Conservation (phyloP, 768 basidiomycete genomes). For the Termitomyces eurrhizus region DNA sequence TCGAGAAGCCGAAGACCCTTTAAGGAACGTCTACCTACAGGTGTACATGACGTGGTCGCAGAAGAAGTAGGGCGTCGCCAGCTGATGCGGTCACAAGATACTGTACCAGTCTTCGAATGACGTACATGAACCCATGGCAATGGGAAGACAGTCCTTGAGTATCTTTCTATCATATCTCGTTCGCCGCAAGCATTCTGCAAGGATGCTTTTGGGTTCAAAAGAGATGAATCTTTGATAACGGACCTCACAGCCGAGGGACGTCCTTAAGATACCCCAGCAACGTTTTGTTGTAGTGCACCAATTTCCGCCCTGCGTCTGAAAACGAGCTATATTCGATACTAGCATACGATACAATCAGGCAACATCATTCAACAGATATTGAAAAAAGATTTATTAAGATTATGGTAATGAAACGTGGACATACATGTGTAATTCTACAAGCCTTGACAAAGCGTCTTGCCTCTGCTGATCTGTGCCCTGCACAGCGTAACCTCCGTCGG, state of each 20-base stretch:
- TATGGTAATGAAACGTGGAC: background rate
- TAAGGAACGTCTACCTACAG: background rate
- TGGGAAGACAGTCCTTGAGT: background rate
- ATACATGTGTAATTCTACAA: conserved; percentile 31
- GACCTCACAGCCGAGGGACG: too few species aligned
- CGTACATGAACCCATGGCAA: too few species aligned
- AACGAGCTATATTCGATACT: too few species aligned
- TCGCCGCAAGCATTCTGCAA: background rate
- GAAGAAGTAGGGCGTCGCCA: background rate
- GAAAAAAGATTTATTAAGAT: background rate
- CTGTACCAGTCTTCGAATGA: too few species aligned
- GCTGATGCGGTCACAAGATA: background rate
- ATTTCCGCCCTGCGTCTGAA: too few species aligned
- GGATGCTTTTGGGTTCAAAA: background rate
- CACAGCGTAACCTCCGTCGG: conserved; percentile 80
- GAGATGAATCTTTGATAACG: background rate
- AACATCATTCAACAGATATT: background rate
- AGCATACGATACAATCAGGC: too few species aligned
- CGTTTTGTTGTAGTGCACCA: too few species aligned
- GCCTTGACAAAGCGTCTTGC: conserved; percentile 66
- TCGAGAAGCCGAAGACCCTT: background rate
- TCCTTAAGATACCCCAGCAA: too few species aligned
- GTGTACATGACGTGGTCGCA: background rate
- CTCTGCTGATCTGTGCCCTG: conserved; percentile 62
- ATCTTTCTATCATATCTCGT: background rate